These are phyloP conservation scores for Colletotrichum kahawae DNA, from an alignment of 2,329 filamentous ascomycete species.

Conservation along the genomic window DNA sequence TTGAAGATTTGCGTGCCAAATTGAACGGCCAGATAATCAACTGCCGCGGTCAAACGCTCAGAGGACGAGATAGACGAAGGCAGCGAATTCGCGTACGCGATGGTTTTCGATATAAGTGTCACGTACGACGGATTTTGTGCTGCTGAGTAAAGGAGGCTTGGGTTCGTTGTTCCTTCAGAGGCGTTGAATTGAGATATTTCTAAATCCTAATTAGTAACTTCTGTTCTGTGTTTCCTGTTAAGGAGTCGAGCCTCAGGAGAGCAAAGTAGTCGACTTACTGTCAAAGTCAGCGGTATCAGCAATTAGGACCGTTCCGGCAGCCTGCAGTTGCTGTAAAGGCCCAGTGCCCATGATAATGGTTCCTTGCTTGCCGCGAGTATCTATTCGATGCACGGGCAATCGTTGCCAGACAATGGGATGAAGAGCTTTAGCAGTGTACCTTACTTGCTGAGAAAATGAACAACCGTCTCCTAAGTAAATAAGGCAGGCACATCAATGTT, in stretches of 20 bases:
- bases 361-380: background rate
- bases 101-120: background rate
- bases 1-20: background rate
- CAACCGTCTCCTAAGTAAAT: background rate
- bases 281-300: background rate
- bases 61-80: background rate
- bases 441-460: background rate
- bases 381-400: background rate
- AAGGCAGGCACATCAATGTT: background rate
- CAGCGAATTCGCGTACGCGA: background rate
- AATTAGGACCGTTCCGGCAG: background rate
- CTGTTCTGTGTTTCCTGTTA: background rate
- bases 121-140: background rate
- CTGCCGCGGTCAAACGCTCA: background rate
- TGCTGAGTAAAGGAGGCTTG: background rate
- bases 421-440: background rate
- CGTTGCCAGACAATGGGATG: background rate
- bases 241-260: background rate
- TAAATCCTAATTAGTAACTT: background rate
- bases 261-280: background rate
- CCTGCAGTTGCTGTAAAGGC: background rate
- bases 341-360: background rate
- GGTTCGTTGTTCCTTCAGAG: background rate
- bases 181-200: background rate
- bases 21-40: background rate